Conservation (phyloP, 306 rosid species). For the Geum urbanum region DNA sequence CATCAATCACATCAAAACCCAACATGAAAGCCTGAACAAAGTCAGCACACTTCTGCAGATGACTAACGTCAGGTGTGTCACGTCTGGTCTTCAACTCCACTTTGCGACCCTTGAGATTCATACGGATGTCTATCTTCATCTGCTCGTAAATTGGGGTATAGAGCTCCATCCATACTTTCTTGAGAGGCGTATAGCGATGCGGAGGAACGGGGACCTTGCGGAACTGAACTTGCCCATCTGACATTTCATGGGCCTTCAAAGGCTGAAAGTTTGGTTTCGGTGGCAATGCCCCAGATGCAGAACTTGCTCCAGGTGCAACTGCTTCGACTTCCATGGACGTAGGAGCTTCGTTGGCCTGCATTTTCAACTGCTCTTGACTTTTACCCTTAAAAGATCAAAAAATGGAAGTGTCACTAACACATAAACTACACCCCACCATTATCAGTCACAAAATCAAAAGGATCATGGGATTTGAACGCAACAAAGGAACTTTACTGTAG, state of each 20-base stretch:
- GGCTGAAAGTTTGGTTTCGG: conserved; percentile 68
- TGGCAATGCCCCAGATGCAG: conserved; percentile 36
- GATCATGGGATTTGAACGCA: background rate
- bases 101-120: conserved; percentile 80
- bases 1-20: conserved; percentile 83
- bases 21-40: conserved; percentile 88
- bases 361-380: conserved; percentile 24
- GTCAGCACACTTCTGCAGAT: conserved; percentile 81
- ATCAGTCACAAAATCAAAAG: background rate
- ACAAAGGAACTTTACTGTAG: background rate
- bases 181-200: conserved; percentile 76
- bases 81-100: conserved; percentile 71
- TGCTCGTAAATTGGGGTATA: conserved; percentile 73
- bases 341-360: conserved; percentile 50
- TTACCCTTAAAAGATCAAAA: background rate
- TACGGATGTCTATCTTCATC: conserved; percentile 80
- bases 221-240: conserved; percentile 76
- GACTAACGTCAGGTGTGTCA: conserved; percentile 79
- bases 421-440: background rate
- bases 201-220: conserved; percentile 76
- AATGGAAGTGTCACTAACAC: background rate
- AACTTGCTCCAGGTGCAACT: conserved; percentile 26
- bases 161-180: conserved; percentile 81
- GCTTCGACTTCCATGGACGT: conserved; percentile 58
- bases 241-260: conserved; percentile 82